phyloP scores from a whole-genome alignment of 306 rosid genomes.

The Astragalus glycyphyllos region DNA sequence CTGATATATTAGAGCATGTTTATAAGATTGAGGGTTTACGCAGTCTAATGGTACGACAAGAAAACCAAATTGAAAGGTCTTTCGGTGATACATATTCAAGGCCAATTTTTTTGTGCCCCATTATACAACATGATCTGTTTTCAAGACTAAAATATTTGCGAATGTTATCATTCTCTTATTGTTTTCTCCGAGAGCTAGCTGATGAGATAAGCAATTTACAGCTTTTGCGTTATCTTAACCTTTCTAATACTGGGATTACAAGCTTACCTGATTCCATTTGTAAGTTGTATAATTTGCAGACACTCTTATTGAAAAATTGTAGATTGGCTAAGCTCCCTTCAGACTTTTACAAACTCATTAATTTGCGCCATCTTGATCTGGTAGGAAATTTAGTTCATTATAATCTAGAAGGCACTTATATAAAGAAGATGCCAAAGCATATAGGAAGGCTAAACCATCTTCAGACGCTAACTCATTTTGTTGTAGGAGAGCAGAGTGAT shows the following conservation, averaged over 20 bases:
- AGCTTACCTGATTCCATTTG: slow-evolving; percentile 39
- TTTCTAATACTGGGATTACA: neutral
- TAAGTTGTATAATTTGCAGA: slow-evolving; percentile 39
- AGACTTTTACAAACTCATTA: slow-evolving; percentile 22
- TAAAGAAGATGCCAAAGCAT: neutral
- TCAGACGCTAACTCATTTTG: neutral
- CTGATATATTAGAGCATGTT: neutral
- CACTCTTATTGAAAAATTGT: neutral
- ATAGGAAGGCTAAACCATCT: neutral
- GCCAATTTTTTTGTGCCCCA: too few species aligned
- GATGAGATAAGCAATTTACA: slow-evolving; percentile 19
- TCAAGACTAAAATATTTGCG: neutral
- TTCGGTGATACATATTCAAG: too few species aligned
- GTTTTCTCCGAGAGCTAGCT: neutral
- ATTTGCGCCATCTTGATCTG: slow-evolving; percentile 34
- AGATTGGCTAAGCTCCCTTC: neutral
- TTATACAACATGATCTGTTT: neutral
- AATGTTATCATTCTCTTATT: neutral
- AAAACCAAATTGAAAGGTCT: too few species aligned
- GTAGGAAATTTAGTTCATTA: too few species aligned
- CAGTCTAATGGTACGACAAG: neutral
- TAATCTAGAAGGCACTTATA: neutral
- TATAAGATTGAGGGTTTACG: neutral
- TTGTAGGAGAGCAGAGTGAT: neutral
- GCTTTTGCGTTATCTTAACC: slow-evolving; percentile 41